Evolutionary conservation across 495 filamentous ascomycete genomes (phyloP).

Genomic region (Xylaria sp.): DNA sequence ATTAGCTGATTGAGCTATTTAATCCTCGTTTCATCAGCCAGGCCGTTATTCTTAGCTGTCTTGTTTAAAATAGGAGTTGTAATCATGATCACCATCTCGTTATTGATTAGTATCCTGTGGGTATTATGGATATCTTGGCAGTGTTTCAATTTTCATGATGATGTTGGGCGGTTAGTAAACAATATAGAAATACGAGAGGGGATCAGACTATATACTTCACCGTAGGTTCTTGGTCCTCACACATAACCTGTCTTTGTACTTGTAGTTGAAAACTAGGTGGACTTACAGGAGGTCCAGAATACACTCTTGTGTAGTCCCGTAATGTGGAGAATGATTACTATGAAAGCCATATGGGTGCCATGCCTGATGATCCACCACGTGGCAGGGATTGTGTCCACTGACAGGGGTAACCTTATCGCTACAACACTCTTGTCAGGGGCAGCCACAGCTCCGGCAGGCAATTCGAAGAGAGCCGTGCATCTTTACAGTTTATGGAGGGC

Average conservation of each 20-base stretch:
- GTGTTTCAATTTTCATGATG: background rate
- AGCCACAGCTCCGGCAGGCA: constrained; percentile 19
- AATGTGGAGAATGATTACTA: constrained; percentile 24
- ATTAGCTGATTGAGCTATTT: background rate
- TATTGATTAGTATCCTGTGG: background rate
- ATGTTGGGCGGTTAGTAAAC: background rate
- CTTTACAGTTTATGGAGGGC: background rate
- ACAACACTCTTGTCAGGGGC: constrained; percentile 14
- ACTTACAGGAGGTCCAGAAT: background rate
- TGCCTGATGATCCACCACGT: constrained; percentile 19
- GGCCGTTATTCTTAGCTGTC: background rate
- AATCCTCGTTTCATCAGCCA: background rate
- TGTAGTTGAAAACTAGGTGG: background rate
- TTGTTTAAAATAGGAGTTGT: background rate
- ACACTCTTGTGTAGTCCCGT: constrained; percentile 10
- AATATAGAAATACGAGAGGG: background rate
- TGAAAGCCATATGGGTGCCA: constrained; percentile 18
- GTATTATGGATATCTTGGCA: background rate
- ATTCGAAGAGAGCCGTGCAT: constrained; percentile 8
- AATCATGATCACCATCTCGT: background rate
- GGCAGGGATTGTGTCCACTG: constrained; percentile 8
- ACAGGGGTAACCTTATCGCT: constrained; percentile 16
- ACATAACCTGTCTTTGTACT: background rate
- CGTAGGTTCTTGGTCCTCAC: background rate
- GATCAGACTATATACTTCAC: background rate